These are phyloP conservation scores for Hypoxylon sp. DNA, from an alignment of 2,329 filamentous ascomycete genomes.

Conservation along the genomic window DNA sequence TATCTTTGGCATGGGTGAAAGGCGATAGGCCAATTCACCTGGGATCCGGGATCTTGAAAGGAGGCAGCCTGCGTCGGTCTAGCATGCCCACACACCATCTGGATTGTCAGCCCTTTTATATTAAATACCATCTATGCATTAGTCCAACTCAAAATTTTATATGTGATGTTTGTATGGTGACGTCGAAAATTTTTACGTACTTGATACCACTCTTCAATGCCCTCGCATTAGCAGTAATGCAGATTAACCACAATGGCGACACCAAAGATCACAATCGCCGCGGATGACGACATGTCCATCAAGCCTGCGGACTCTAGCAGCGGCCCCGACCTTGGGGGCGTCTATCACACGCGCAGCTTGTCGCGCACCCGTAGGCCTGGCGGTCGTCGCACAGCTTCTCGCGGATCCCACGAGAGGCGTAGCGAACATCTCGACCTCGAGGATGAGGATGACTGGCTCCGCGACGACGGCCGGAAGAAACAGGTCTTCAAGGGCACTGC, in stretches of 20 bases:
- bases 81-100: conserved; percentile 13
- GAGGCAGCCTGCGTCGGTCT: conserved; percentile 17
- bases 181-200: conserved; percentile 9
- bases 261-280: conserved; percentile 51
- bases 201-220: conserved; percentile 13
- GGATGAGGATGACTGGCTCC: conserved; percentile 55
- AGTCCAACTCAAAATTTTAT: conserved; percentile 2
- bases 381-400: conserved; percentile 48
- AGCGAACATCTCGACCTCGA: conserved; percentile 52
- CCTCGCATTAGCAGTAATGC: conserved; percentile 22
- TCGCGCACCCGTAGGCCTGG: conserved; percentile 46
- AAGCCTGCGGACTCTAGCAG: conserved; percentile 42
- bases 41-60: conserved; percentile 22
- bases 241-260: conserved; percentile 44
- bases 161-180: conserved; percentile 7
- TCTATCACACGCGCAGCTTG: conserved; percentile 55
- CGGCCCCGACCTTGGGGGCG: conserved; percentile 49
- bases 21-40: conserved; percentile 25
- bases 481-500: conserved; percentile 57
- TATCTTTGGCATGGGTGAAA: conserved; percentile 21
- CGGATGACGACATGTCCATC: conserved; percentile 48
- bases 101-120: conserved; percentile 22
- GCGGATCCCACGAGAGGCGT: conserved; percentile 44
- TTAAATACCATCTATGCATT: conserved; percentile 14
- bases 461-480: conserved; percentile 54